Conservation (phyloP, 2,329 filamentous ascomycete genomes). For the Xylariales sp. region DNA sequence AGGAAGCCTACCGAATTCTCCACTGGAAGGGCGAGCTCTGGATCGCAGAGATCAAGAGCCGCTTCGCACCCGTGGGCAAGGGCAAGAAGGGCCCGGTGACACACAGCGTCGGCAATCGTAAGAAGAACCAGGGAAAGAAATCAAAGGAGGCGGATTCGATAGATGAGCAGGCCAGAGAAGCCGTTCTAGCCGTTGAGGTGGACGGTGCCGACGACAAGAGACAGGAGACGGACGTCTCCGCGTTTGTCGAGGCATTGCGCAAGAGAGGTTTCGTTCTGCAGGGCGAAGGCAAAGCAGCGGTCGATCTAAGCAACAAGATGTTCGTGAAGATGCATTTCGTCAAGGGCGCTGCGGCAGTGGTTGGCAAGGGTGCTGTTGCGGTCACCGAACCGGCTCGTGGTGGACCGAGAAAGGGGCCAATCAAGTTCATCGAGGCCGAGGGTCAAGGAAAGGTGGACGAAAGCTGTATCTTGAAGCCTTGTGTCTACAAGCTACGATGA, state of each 20-base stretch:
- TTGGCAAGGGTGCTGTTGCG: constrained; percentile 65
- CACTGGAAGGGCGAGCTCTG: constrained; percentile 94
- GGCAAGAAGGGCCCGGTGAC: constrained; percentile 46
- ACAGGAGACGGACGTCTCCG: constrained; percentile 77
- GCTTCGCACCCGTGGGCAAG: constrained; percentile 61
- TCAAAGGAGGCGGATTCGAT: constrained; percentile 36
- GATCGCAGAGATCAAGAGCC: constrained; percentile 94
- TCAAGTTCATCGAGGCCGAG: constrained; percentile 56
- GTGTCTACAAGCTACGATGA: constrained; percentile 86
- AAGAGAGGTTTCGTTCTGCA: constrained; percentile 82
- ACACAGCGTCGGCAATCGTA: constrained; percentile 68
- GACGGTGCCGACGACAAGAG: constrained; percentile 60
- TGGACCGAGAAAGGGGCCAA: constrained; percentile 33
- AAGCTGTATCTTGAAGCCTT: constrained; percentile 74
- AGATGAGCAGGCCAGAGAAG: constrained; percentile 44
- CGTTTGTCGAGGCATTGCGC: constrained; percentile 78
- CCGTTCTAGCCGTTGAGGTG: constrained; percentile 63
- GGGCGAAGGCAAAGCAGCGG: constrained; percentile 51
- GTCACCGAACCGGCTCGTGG: constrained; percentile 58
- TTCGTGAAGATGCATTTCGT: constrained; percentile 96
- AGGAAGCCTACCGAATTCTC: constrained; percentile 89
- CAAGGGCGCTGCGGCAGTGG: constrained; percentile 70
- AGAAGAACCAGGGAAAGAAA: constrained; percentile 45
- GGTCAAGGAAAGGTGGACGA: constrained; percentile 57
- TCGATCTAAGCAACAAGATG: constrained; percentile 93